Conservation (phyloP, 805 yeast species). For the Kluyveromyces starmeri region DNA sequence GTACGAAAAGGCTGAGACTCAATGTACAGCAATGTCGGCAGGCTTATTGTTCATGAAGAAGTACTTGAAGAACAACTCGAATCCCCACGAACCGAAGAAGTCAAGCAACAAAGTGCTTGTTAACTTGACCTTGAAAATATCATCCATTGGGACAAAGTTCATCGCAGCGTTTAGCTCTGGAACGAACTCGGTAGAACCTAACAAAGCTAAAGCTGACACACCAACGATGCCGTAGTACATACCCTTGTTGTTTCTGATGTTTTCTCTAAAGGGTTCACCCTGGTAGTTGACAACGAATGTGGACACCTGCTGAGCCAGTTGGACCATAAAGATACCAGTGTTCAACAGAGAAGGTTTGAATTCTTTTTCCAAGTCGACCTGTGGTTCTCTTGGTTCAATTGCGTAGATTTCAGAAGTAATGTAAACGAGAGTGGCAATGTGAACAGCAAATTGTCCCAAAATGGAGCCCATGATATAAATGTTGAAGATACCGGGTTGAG, state of each 20-base stretch:
- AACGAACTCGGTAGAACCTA: constrained; percentile 88
- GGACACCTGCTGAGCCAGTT: constrained; percentile 92
- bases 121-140: constrained; percentile 64
- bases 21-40: constrained; percentile 76
- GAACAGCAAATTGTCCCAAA: constrained; percentile 92
- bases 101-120: constrained; percentile 68
- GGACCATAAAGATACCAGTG: constrained; percentile 91
- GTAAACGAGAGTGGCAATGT: constrained; percentile 71
- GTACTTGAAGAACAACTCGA: constrained; percentile 73
- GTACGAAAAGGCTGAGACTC: too few relatives aligned
- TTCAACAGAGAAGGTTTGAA: constrained; percentile 86
- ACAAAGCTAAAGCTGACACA: constrained; percentile 77
- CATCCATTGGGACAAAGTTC: constrained; percentile 82
- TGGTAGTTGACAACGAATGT: constrained; percentile 97
- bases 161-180: constrained; percentile 92
- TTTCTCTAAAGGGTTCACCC: constrained; percentile 93
- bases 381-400: constrained; percentile 88
- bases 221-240: constrained; percentile 94
- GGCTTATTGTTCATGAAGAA: constrained; percentile 87
- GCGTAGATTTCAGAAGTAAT: constrained; percentile 76
- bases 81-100: constrained; percentile 62
- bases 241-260: constrained; percentile 82
- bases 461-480: constrained; percentile 96
- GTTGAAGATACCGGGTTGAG: constrained; percentile 95
- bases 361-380: constrained; percentile 79